Evolutionary conservation across 306 rosid genomes (phyloP), one percentile per base, ranked within the genome.

Genomic region (Vigna unguiculata): DNA sequence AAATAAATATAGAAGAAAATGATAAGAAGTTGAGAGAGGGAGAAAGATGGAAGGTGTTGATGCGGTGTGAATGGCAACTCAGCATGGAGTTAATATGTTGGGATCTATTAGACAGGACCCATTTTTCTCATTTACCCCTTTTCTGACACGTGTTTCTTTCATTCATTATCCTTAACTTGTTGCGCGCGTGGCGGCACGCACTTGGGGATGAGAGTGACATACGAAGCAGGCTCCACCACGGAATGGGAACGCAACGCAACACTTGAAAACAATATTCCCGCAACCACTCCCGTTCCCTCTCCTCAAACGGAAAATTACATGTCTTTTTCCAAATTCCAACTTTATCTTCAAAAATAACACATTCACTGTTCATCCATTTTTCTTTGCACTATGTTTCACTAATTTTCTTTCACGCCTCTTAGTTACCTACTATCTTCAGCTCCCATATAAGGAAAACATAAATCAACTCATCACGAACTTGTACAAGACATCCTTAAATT

Each of bases 61-160:
- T 34, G 40, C 9, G 6, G 40, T 8, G 81, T 70, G 54, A 83
- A 74, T 52, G 51, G 40, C 53, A 53, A 45, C 68, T 66, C 28
- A 75, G 3, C 2, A 13, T 28, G 74, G 61, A 72, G 24, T 45
- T 41, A 60, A 69, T 16, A 69, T 88, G 91, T 82, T 85, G 89
- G 91, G 90, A 90, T 85, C 87, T 90, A 60, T 64, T 82, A 83
- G 91, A 88, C 91, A 85, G 90, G 81, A 52, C 83, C 91, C 87
- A 81, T 85, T n/a, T 71, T 69, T 38, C 25, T 46, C 9, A 75
- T 17, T 9, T 22, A 20, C 61, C 65, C 38, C 49, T 47, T 73
- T 43, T 30, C 9, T 63, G 74, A 74, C 71, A 73, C 76, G 77
- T 45, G 67, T 60, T 47, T 2, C 38, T 75, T 67, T 22, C 28